Evolutionary conservation across 1,139 yeast genomes (phyloP).

Genomic region (Lizanozyma gosingica): DNA sequence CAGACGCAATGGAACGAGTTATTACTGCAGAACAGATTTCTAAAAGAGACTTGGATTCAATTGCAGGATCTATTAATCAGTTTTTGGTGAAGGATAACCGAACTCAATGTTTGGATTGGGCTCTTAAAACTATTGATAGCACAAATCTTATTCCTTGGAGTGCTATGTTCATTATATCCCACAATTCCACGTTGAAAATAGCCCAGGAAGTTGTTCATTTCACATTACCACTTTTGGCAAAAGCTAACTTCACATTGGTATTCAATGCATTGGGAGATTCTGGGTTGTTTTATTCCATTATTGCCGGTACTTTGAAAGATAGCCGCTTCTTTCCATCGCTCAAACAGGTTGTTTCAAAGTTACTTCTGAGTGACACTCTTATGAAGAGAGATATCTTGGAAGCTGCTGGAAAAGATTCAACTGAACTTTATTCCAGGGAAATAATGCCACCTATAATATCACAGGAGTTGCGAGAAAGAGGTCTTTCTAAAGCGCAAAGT

Average conservation of each 20-base stretch:
- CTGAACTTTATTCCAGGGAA: background rate
- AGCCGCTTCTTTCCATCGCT: slow-evolving; percentile 19
- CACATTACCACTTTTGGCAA: background rate
- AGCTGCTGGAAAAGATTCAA: slow-evolving; percentile 9
- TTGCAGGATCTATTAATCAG: slow-evolving; percentile 24
- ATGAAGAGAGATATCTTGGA: slow-evolving; percentile 12
- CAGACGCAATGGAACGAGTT: slow-evolving; percentile 2
- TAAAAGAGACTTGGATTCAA: slow-evolving; percentile 17
- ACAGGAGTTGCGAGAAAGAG: background rate
- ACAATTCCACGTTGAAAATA: slow-evolving; percentile 17
- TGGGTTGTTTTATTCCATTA: slow-evolving; percentile 22
- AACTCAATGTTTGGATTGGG: slow-evolving; percentile 18
- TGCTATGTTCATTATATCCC: slow-evolving; percentile 17
- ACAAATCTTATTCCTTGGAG: slow-evolving; percentile 19
- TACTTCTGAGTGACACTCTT: slow-evolving; percentile 15
- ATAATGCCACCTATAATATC: background rate
- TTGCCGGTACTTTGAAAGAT: slow-evolving; percentile 19
- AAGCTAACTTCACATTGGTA: slow-evolving; percentile 19
- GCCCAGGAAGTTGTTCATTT: slow-evolving; percentile 10
- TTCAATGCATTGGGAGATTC: slow-evolving; percentile 27
- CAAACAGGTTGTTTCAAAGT: slow-evolving; percentile 13
- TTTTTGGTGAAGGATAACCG: slow-evolving; percentile 17
- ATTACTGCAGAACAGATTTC: slow-evolving; percentile 15
- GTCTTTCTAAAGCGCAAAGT: slow-evolving; percentile 1
- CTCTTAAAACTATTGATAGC: slow-evolving; percentile 17